Percentiles rank a stretch among this genome's conserved stretches.
Conservation (phyloP, 345 rosid species). For the Sonneratia alba region DNA sequence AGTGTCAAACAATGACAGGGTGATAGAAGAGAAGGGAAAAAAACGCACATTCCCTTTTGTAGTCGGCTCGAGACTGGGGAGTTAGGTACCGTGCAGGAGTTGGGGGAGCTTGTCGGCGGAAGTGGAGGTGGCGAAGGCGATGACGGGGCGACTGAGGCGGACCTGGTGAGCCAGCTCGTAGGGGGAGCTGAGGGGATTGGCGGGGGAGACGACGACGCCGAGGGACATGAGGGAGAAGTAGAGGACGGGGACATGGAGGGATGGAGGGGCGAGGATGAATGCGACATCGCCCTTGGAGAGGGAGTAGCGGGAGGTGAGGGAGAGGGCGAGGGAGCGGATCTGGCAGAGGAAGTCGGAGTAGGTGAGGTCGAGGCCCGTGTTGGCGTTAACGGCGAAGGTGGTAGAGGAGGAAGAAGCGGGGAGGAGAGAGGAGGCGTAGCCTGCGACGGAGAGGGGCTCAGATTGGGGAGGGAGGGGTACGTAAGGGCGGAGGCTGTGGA, state of each 20-base stretch:
- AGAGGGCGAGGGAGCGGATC: slow-evolving; percentile 36
- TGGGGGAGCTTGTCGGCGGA: slow-evolving; percentile 31
- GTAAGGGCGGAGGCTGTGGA: slow-evolving; percentile 41
- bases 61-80: no score
- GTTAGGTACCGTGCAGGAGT: slow-evolving; percentile 21
- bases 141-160: slow-evolving; percentile 41
- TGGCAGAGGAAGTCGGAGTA: slow-evolving; percentile 35
- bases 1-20: no score
- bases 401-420: slow-evolving; percentile 15
- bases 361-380: slow-evolving; percentile 29
- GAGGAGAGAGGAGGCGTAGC: slow-evolving; percentile 43
- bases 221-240: slow-evolving; percentile 64
- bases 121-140: slow-evolving; percentile 59
- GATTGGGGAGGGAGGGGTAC: slow-evolving; percentile 38
- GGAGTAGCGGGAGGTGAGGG: slow-evolving; percentile 31
- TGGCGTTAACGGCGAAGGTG: slow-evolving; percentile 35
- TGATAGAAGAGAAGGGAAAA: no score
- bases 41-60: no score
- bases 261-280: slow-evolving; percentile 52
- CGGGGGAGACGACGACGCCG: slow-evolving; percentile 64
- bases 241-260: slow-evolving; percentile 50
- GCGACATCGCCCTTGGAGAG: slow-evolving; percentile 49
- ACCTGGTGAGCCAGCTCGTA: slow-evolving; percentile 52
- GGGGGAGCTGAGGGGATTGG: slow-evolving; percentile 55
- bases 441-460: slow-evolving; percentile 43